These are phyloP conservation scores for Trichoderma sp. DNA, from an alignment of 2,329 filamentous ascomycete species.

Conservation along the genomic window DNA sequence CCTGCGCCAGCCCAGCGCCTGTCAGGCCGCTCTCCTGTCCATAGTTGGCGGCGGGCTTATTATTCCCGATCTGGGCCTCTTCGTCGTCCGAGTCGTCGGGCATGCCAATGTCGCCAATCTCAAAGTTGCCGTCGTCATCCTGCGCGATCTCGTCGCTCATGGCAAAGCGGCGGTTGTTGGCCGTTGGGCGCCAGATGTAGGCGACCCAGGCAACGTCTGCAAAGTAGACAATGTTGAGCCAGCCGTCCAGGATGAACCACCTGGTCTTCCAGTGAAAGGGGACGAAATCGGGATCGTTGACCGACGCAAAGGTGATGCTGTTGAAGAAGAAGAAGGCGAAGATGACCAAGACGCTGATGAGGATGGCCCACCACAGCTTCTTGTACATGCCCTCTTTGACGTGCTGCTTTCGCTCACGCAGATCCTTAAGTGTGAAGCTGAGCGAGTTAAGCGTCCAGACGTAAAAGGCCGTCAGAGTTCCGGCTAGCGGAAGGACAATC, in stretches of 20 bases:
- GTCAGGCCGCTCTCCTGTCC: slow-evolving; percentile 36
- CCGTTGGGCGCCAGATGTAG: slow-evolving; percentile 94
- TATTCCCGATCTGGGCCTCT: slow-evolving; percentile 52
- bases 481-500: slow-evolving; percentile 88
- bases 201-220: slow-evolving; percentile 91
- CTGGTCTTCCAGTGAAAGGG: slow-evolving; percentile 96
- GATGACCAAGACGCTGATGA: slow-evolving; percentile 89
- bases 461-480: slow-evolving; percentile 93
- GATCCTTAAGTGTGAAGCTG: slow-evolving; percentile 91
- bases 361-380: slow-evolving; percentile 97
- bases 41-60: slow-evolving; percentile 35
- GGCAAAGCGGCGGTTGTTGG: slow-evolving; percentile 94
- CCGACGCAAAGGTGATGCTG: slow-evolving; percentile 89
- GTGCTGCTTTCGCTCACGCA: slow-evolving; percentile 91
- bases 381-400: slow-evolving; percentile 96
- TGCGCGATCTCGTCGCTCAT: slow-evolving; percentile 99
- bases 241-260: slow-evolving; percentile 97
- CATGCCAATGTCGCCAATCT: slow-evolving; percentile 88
- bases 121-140: slow-evolving; percentile 93
- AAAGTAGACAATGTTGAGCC: slow-evolving; percentile 95
- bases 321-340: slow-evolving; percentile 99
- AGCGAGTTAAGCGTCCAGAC: slow-evolving; percentile 98
- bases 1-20: slow-evolving; percentile 33
- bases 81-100: slow-evolving; percentile 64
- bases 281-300: slow-evolving; percentile 82